phyloP scores from a whole-genome alignment of 495 filamentous ascomycete species.

The Clavariopsis aquatica region DNA sequence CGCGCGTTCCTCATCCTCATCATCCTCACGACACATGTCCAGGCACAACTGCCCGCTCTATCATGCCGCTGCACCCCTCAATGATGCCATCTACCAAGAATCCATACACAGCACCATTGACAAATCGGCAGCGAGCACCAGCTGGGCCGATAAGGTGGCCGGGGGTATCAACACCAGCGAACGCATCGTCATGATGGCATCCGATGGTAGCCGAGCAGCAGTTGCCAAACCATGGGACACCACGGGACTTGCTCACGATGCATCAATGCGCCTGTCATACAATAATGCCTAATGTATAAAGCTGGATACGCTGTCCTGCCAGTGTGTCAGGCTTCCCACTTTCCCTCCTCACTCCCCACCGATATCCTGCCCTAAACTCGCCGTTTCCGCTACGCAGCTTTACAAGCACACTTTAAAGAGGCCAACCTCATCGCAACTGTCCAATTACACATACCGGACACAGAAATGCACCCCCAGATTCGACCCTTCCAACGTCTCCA shows the following conservation, averaged over 20 bases:
- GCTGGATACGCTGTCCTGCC: background rate
- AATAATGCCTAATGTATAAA: background rate
- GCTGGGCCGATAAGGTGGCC: constrained; percentile 1
- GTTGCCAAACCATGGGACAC: background rate
- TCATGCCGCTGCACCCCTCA: background rate
- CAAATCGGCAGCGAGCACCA: background rate
- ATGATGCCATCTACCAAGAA: background rate
- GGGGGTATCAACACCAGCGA: background rate
- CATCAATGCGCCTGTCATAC: background rate
- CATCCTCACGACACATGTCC: background rate
- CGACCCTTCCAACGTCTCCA: constrained; percentile 2
- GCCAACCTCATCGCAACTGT: background rate
- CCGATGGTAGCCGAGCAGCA: constrained; percentile 13
- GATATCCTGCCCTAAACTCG: background rate
- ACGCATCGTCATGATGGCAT: background rate
- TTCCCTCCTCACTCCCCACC: background rate
- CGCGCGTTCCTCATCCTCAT: background rate
- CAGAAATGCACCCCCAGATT: constrained; percentile 13
- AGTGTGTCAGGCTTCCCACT: background rate
- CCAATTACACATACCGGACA: background rate
- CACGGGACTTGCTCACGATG: background rate
- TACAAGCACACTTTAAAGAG: background rate
- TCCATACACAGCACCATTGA: background rate
- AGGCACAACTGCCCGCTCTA: background rate
- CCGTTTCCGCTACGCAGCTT: background rate